Evolutionary conservation across 176 grass and related monocot species (phyloP), one percentile per base, ranked within the genome.

Genomic region (Oryza longistaminata): DNA sequence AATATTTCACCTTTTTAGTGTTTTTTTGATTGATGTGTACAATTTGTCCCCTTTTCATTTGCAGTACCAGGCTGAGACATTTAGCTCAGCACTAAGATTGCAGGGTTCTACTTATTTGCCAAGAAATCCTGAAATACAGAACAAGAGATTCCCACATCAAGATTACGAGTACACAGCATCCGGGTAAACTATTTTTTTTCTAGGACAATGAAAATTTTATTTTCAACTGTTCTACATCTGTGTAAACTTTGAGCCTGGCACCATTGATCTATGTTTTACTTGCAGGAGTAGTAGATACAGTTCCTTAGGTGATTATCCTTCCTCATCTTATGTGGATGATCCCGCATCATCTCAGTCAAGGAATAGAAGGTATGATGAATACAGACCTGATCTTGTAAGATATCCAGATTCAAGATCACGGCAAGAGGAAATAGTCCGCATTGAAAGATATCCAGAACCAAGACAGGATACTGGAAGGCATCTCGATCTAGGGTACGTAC

Each of bases 281-380:
- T 94, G 27, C 88, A 92, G 93, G 82, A 82, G 77, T 66, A 75
- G 80, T 78, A 90, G 87, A 71, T 84, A 88, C 85, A 74, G 68
- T 15, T 70, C 75, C 29, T 29, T 85, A 46, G 68, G 24, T 45
- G 75, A 86, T 80, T 79, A 82, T 83, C 66, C 79, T 75, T 89
- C 87, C 16, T 78, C 83, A 8, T 87, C 88, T 27, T 86, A 83
- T 68, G 10, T 27, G 79, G 75, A 92, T 6, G 75, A 87, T 43
- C 79, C 90, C 15, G 66, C 73, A 43, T n/a, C 86, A 34, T 81
- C 90, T 74, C 70, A 71, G 58, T 77, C 89, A 81, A 85, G 86
- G 24, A 65, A 70, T 62, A 82, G 81, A 82, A 83, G 74, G 82
- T 85, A 85, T 66, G 84, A 10, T 4, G 94, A 91, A 85, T 83